Conservation (phyloP, 2,329 filamentous ascomycete genomes). For the Fusarium hostae region DNA sequence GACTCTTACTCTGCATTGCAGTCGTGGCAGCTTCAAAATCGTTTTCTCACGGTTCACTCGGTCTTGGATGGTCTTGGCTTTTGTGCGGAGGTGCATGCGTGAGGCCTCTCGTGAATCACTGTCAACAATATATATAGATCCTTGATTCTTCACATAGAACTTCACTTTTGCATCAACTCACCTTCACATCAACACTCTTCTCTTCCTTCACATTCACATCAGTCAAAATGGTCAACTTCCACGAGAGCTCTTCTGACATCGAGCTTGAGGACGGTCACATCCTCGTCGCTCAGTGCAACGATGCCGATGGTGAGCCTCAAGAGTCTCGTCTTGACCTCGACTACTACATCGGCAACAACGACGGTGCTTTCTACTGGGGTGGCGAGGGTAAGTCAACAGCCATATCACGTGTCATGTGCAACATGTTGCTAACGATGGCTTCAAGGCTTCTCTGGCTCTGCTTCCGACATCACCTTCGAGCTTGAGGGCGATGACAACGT, state of each 20-base stretch:
- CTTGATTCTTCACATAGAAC: not conserved
- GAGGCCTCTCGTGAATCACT: constrained; percentile 31
- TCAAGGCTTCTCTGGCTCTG: constrained; percentile 58
- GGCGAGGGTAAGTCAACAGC: constrained; percentile 46
- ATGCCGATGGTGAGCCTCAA: constrained; percentile 55
- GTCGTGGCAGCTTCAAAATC: constrained; percentile 35
- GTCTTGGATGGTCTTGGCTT: constrained; percentile 32
- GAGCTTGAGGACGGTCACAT: constrained; percentile 61
- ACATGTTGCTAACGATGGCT: not conserved
- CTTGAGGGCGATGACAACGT: constrained; percentile 62
- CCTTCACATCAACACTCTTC: too few relatives aligned
- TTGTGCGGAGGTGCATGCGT: constrained; percentile 7
- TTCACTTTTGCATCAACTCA: not conserved
- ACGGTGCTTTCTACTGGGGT: constrained; percentile 61
- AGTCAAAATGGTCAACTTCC: constrained; percentile 55
- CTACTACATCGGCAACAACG: constrained; percentile 60
- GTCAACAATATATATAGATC: constrained; percentile 7
- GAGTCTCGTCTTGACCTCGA: constrained; percentile 63
- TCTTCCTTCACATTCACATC: too few relatives aligned
- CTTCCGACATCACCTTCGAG: constrained; percentile 58
- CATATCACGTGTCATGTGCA: too few relatives aligned
- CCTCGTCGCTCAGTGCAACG: constrained; percentile 56
- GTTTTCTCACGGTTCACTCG: constrained; percentile 26
- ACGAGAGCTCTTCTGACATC: constrained; percentile 58
- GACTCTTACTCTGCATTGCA: constrained; percentile 11